Evolutionary conservation across 257 asterid species (phyloP).

Genomic region (Forsythia suspensa): DNA sequence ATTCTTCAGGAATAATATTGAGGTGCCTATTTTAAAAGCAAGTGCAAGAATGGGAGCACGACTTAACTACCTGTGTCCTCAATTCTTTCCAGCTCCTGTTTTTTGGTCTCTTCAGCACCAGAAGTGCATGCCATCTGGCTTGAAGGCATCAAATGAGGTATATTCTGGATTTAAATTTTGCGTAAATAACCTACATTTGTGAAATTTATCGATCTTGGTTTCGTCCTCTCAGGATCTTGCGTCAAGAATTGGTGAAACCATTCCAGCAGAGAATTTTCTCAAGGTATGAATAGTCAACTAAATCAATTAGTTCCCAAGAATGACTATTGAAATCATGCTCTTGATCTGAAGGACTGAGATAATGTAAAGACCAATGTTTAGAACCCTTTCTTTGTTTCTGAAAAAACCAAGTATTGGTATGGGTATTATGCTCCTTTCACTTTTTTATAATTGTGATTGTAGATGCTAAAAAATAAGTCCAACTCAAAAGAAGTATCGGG

Average conservation of each 20-base stretch:
- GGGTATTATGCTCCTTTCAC: neutral
- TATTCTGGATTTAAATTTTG: neutral
- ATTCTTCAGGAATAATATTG: conserved; percentile 67
- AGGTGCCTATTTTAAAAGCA: conserved; percentile 80
- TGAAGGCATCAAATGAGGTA: conserved; percentile 43
- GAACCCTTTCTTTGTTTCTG: neutral
- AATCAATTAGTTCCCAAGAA: neutral
- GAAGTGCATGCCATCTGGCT: conserved; percentile 28
- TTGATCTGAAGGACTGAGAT: neutral
- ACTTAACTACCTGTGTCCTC: conserved; percentile 88
- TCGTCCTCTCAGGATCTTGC: conserved; percentile 48
- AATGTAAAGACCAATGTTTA: neutral
- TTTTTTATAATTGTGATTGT: neutral
- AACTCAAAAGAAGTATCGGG: no score
- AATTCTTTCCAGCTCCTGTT: conserved; percentile 88
- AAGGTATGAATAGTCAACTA: conserved; percentile 50
- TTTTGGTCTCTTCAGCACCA: conserved; percentile 58
- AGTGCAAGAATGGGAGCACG: conserved; percentile 85
- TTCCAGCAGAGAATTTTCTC: conserved; percentile 95
- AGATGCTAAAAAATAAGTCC: neutral
- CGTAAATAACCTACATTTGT: neutral
- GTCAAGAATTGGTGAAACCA: conserved; percentile 33
- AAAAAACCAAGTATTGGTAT: neutral
- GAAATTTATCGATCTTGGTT: conserved; percentile 25
- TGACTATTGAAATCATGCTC: neutral